phyloP scores from a whole-genome alignment of 2,329 filamentous ascomycete genomes.

The Alternaria triticina region DNA sequence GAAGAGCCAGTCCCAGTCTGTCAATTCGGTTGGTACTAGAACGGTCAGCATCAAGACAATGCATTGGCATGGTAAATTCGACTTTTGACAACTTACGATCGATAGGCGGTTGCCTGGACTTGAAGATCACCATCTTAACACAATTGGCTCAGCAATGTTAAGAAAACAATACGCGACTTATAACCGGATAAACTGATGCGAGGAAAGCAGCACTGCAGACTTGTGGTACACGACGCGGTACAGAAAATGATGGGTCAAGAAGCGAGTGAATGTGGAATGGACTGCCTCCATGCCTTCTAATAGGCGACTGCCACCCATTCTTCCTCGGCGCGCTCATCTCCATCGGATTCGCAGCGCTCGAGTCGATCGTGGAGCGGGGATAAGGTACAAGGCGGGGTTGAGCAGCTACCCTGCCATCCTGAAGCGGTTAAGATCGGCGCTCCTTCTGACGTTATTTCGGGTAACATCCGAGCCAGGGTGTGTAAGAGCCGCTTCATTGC shows the following conservation, averaged over 20 bases:
- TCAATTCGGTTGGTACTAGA: constrained; percentile 60
- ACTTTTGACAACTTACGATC: constrained; percentile 38
- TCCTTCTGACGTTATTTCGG: not conserved
- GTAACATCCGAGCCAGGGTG: not conserved
- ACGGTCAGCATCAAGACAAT: constrained; percentile 4
- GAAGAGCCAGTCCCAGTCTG: constrained; percentile 69
- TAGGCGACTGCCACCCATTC: constrained; percentile 1
- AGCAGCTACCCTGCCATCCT: constrained; percentile 8
- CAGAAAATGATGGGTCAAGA: not conserved
- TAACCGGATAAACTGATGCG: not conserved
- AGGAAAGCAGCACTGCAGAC: not conserved
- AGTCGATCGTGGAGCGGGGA: constrained; percentile 41
- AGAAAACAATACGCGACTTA: not conserved
- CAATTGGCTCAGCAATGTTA: not conserved
- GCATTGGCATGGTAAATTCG: not conserved
- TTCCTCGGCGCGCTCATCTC: constrained; percentile 24
- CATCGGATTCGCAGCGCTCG: constrained; percentile 34
- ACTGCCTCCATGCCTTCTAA: not conserved
- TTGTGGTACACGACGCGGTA: not conserved
- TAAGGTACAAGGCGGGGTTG: constrained; percentile 28
- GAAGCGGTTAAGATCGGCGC: constrained; percentile 18
- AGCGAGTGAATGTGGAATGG: not conserved
- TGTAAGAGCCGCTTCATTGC: constrained; percentile 3
- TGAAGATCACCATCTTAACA: constrained; percentile 48
- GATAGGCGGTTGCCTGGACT: constrained; percentile 52